Conservation (phyloP, 2,329 filamentous ascomycete genomes). For the Lecanicillium sp. region DNA sequence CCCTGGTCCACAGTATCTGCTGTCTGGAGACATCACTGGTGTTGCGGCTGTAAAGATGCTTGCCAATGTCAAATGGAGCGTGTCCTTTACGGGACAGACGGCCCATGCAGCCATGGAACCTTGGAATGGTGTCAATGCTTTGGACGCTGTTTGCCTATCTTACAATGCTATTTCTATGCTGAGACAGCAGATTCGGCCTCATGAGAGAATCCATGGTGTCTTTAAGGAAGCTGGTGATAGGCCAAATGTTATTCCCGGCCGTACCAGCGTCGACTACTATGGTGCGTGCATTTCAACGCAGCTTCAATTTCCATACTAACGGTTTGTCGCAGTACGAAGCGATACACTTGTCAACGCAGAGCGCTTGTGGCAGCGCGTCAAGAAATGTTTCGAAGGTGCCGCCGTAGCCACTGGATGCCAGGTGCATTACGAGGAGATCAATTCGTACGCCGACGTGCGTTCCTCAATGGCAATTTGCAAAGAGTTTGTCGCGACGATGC, state of each 20-base stretch:
- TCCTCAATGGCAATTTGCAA: constrained; percentile 32
- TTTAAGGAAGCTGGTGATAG: constrained; percentile 31
- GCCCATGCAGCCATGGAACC: constrained; percentile 39
- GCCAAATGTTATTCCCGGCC: constrained; percentile 33
- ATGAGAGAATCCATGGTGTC: constrained; percentile 41
- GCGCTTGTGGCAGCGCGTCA: constrained; percentile 17
- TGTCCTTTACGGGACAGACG: constrained; percentile 30
- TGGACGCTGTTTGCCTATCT: constrained; percentile 36
- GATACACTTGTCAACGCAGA: constrained; percentile 20
- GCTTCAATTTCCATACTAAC: constrained; percentile 8
- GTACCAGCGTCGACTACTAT: constrained; percentile 32
- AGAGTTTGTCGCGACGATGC: constrained; percentile 31
- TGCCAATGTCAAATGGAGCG: constrained; percentile 21
- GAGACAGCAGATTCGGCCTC: constrained; percentile 39
- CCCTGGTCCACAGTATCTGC: constrained; percentile 8
- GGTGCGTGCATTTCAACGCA: constrained; percentile 1
- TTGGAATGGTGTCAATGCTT: constrained; percentile 41
- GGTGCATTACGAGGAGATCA: constrained; percentile 10
- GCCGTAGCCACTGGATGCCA: constrained; percentile 19
- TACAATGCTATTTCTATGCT: constrained; percentile 35
- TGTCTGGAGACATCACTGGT: constrained; percentile 11
- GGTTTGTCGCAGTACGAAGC: constrained; percentile 15
- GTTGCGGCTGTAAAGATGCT: constrained; percentile 20
- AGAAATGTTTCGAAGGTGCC: constrained; percentile 21
- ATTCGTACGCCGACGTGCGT: constrained; percentile 33